Evolutionary conservation across 2,329 filamentous ascomycete species (phyloP).

Genomic region (Penicillium sp.): DNA sequence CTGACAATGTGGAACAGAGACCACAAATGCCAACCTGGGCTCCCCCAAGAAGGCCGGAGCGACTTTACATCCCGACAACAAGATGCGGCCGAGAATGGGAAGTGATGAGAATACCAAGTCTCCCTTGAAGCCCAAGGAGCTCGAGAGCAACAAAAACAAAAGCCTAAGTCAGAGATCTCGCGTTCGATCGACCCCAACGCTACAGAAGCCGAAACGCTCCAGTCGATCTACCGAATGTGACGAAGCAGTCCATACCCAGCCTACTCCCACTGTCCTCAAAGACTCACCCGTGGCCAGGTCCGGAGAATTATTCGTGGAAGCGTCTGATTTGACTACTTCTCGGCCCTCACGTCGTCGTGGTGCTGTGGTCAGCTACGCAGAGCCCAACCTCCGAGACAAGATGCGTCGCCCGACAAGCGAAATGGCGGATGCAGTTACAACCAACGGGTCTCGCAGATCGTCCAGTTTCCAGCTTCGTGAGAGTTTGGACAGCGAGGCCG

Average conservation of each 20-base stretch:
- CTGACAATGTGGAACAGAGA: constrained; percentile 38
- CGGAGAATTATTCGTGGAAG: background rate
- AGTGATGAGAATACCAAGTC: constrained; percentile 18
- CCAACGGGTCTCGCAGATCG: constrained; percentile 46
- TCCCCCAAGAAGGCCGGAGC: constrained; percentile 31
- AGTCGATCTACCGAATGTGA: constrained; percentile 9
- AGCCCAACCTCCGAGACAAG: constrained; percentile 77
- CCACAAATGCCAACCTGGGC: constrained; percentile 47
- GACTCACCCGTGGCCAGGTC: constrained; percentile 14
- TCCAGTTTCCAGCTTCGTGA: constrained; percentile 48
- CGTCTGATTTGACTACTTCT: constrained; percentile 46
- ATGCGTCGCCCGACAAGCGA: constrained; percentile 79
- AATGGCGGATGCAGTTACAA: constrained; percentile 69
- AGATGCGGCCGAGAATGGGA: constrained; percentile 3
- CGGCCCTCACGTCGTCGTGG: constrained; percentile 67
- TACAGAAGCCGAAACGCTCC: constrained; percentile 15
- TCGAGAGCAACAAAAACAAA: constrained; percentile 8
- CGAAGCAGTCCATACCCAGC: background rate
- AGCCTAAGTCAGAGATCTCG: constrained; percentile 11
- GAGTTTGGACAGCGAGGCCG: constrained; percentile 32
- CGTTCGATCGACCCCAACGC: background rate
- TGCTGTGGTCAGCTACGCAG: constrained; percentile 72
- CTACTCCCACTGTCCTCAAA: background rate
- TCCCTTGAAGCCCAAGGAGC: constrained; percentile 14
- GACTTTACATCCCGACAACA: constrained; percentile 17